Base-by-base conservation (phyloP, 2,329 filamentous ascomycete species). In the Aureobasidium musti region DNA sequence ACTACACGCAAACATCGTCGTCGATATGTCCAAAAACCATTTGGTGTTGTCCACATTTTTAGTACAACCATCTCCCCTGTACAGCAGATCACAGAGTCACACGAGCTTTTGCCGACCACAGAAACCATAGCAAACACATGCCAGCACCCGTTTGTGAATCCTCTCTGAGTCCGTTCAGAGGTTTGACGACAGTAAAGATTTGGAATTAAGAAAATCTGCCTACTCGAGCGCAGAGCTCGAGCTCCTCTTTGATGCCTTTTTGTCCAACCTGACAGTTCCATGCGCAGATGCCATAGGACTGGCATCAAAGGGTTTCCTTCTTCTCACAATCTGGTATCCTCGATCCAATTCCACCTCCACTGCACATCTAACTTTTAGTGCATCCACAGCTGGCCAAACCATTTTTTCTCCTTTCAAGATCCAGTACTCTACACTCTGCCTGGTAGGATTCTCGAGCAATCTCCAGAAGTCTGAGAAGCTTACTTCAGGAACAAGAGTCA, bases 321-420 rank as follows among this genome's bases (percentile, higher is more conserved):
- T 84, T 68, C 91, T 82, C 0, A 94, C 89, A 67, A 89, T 81
- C 77, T 96, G 91, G 76, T 96, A 97, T 0, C 91, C 90, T 54
- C 88, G 82, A 76, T 97, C 93, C 13, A 98, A 82, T 75, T 96
- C 92, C 65, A 92, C 89, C 77, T 98, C 94, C 8, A 98, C 85
- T 5, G 89, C 89, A 76, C 91, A 95, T 7, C 94, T 82, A 7
- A 96, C 88, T 72, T 89, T 89, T 68, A 98, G 78, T 17, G 92
- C 91, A 37, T 88, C 88, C 3, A 97, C 87, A 2, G 92, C 91
- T 0, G 93, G 94, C 93, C 94, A 98, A 0, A 97, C 92, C 70
- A 91, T 93, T 69, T 88, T 82, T 78, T 98, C 94, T 1, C 94
- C 94, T 65, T 89, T 84, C 37, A 88, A 77, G 64, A 96, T 92